phyloP scores from a whole-genome alignment of 495 filamentous ascomycete species.

The Chaetomium tenue region DNA sequence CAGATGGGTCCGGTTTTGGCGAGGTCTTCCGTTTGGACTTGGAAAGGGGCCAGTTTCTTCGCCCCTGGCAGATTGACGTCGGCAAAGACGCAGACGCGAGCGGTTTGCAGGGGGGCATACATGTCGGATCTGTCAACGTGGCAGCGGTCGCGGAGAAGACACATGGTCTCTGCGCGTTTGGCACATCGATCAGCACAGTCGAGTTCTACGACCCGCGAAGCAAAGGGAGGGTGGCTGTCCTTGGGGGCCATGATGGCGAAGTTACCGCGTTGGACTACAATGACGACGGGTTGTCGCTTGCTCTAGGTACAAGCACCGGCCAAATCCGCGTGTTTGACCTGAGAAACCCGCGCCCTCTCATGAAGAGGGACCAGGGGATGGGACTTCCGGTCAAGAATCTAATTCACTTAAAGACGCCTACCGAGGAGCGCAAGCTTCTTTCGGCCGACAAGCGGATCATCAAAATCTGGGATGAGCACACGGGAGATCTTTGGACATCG shows the following conservation, averaged over 20 bases:
- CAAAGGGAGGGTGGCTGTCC: slow-evolving; percentile 73
- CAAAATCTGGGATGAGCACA: slow-evolving; percentile 87
- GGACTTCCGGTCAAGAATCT: slow-evolving; percentile 90
- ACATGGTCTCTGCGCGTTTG: slow-evolving; percentile 90
- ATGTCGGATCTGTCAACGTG: slow-evolving; percentile 80
- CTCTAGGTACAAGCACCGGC: slow-evolving; percentile 82
- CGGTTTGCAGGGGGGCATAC: slow-evolving; percentile 78
- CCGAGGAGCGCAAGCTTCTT: slow-evolving; percentile 81
- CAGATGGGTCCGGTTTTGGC: slow-evolving; percentile 66
- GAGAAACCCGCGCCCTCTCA: slow-evolving; percentile 76
- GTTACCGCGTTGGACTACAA: slow-evolving; percentile 88
- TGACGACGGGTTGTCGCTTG: slow-evolving; percentile 78
- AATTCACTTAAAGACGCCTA: slow-evolving; percentile 76
- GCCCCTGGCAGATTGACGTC: slow-evolving; percentile 72
- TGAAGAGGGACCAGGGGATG: slow-evolving; percentile 94
- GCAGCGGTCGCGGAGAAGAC: slow-evolving; percentile 86
- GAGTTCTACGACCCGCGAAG: slow-evolving; percentile 93
- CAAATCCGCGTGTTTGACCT: slow-evolving; percentile 93
- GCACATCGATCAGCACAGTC: slow-evolving; percentile 91
- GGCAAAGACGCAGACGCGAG: slow-evolving; percentile 72
- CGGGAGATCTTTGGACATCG: slow-evolving; percentile 85
- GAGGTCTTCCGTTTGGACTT: slow-evolving; percentile 93
- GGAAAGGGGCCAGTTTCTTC: slow-evolving; percentile 80
- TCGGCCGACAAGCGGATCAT: slow-evolving; percentile 93
- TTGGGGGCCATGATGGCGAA: slow-evolving; percentile 64